These are phyloP conservation scores for Stemphylium vesicarium DNA, from an alignment of 2,329 filamentous ascomycete genomes.

Conservation along the genomic window DNA sequence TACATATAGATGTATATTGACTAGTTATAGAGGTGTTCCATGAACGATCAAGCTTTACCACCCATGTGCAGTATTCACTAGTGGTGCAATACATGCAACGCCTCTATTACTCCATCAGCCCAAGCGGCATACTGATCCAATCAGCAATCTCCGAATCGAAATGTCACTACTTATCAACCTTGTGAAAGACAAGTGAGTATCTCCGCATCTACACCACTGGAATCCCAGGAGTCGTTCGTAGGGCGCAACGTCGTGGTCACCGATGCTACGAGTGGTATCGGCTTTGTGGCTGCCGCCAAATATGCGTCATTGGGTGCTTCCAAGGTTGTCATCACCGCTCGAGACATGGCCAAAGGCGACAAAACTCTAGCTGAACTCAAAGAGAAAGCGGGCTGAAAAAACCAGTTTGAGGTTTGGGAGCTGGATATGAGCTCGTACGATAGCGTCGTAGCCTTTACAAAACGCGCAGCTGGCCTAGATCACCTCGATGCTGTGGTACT, in stretches of 20 bases:
- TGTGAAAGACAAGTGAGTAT: neutral
- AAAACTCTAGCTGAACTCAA: neutral
- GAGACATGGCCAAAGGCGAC: neutral
- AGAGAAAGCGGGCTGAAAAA: neutral
- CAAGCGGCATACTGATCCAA: no score
- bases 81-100: neutral
- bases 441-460: neutral
- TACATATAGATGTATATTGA: neutral
- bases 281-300: neutral
- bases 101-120: neutral
- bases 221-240: neutral
- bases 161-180: neutral
- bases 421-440: slow-evolving; percentile 1
- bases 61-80: neutral
- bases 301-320: neutral
- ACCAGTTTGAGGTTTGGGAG: neutral
- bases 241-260: neutral
- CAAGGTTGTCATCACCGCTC: neutral
- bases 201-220: neutral
- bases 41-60: neutral
- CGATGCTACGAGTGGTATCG: neutral
- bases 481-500: neutral
- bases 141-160: neutral
- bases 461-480: neutral
- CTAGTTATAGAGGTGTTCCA: no score